These are phyloP conservation scores for Saccharomycopsis amapae DNA, from an alignment of 805 yeast species.

Conservation along the genomic window DNA sequence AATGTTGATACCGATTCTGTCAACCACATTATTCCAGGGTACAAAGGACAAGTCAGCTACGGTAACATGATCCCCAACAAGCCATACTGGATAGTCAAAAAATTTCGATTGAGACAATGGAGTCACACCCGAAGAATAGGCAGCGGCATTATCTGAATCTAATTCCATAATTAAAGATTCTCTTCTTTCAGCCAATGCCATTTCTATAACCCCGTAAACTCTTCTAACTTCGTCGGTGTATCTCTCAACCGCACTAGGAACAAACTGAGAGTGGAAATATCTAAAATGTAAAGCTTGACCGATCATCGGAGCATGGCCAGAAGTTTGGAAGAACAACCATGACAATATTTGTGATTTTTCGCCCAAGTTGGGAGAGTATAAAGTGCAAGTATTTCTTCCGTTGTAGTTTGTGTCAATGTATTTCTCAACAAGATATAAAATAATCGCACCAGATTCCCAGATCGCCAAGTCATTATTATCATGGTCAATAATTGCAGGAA, in stretches of 20 bases:
- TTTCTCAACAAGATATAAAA: conserved; percentile 71
- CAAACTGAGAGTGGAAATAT: conserved; percentile 79
- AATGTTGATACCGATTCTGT: conserved; percentile 82
- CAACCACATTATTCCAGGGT: conserved; percentile 96
- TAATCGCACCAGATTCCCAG: conserved; percentile 95
- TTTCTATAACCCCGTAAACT: conserved; percentile 88
- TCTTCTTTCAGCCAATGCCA: conserved; percentile 89
- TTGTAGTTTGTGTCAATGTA: conserved; percentile 45
- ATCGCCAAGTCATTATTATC: conserved; percentile 68
- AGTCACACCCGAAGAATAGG: conserved; percentile 81
- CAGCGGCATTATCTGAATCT: conserved; percentile 80
- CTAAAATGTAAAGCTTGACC: conserved; percentile 95
- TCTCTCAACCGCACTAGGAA: conserved; percentile 84
- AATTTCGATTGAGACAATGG: conserved; percentile 79
- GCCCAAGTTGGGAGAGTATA: conserved; percentile 71
- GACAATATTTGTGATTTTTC: conserved; percentile 81
- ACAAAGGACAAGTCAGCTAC: conserved; percentile 90
- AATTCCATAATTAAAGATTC: conserved; percentile 86
- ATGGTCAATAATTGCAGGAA: conserved; percentile 91
- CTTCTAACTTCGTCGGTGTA: conserved; percentile 89
- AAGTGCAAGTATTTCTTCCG: conserved; percentile 53
- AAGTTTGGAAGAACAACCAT: conserved; percentile 92
- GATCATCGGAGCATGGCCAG: conserved; percentile 98
- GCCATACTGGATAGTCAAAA: conserved; percentile 92
- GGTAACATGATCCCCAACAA: conserved; percentile 77